Evolutionary conservation across 176 grass and related monocot species (phyloP), one percentile per base, ranked within the genome.

Genomic region (Typha latifolia): DNA sequence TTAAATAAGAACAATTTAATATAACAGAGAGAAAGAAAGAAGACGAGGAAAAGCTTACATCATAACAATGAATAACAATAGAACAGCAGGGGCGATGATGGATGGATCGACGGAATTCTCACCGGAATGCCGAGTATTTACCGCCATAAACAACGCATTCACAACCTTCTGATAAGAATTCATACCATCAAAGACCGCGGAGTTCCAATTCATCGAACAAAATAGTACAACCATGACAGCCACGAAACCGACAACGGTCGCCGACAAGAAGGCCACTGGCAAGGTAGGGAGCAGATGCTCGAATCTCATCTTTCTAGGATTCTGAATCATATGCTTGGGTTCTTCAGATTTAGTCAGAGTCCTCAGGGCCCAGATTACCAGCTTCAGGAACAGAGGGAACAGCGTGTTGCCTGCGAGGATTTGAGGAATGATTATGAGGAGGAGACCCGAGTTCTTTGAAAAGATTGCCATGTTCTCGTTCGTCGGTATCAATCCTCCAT

Each of bases 401-500:
- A 96, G 32, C 4, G 84, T 90, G 76, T 87, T 96, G 0, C 91
- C 87, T 47, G 80, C 68, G 61, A 96, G 82, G 16, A 85, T 32
- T 62, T 90, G 91, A 0, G 59, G 69, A 21, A 69, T 14, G 26
- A 87, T 62, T 2, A 90, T 69, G 32, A 96, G 81, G 29, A 96
- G 85, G 37, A 96, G 76, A 12, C 84, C 84, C 0, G 91, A 85
- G 82, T 37, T 78, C 5, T 66, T 48, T 62, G 14, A 78, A 71
- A 96, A 96, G 43, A 81, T 72, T 2, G 61, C n/a, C 87, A 96
- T 96, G 64, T 81, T 86, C 47, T 96, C 79, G 62, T 90, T 90
- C 3, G 73, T 96, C 7, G 84, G 74, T 50, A 90, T 15, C 50
- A 96, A 96, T 10, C 91, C 84, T 16, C 84, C 73, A 70, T 96